A percentile compares a stretch with the other conserved stretches of the same genome.
phyloP scores from a whole-genome alignment of 1,139 yeast species.

The Arxiozyma heterogenica region DNA sequence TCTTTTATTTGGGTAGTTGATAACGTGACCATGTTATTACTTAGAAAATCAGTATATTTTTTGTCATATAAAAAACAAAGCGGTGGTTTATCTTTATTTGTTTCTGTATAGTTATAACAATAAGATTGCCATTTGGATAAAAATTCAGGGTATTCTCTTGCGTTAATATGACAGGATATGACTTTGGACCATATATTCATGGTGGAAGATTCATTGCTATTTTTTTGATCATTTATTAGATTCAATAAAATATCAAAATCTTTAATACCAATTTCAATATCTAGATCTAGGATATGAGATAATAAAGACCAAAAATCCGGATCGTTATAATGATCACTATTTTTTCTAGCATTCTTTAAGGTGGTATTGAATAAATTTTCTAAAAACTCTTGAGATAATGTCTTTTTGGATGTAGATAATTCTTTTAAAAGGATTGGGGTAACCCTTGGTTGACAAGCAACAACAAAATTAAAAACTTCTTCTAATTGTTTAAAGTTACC shows the following conservation, averaged over 20 bases:
- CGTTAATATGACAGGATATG: slow-evolving; percentile 42
- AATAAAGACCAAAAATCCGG: slow-evolving; percentile 37
- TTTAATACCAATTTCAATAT: slow-evolving; percentile 42
- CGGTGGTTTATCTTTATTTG: slow-evolving; percentile 5
- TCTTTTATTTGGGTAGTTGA: slow-evolving; percentile 40
- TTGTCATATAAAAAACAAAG: slow-evolving; percentile 24
- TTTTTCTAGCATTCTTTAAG: slow-evolving; percentile 14
- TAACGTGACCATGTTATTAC: slow-evolving; percentile 36
- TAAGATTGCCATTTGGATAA: slow-evolving; percentile 41
- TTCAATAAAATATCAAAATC: slow-evolving; percentile 30
- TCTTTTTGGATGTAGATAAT: slow-evolving; percentile 37
- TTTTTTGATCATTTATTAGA: slow-evolving; percentile 20
- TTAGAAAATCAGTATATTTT: slow-evolving; percentile 33
- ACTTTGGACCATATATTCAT: slow-evolving; percentile 34
- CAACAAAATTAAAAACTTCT: slow-evolving; percentile 35
- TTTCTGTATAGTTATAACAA: slow-evolving; percentile 18
- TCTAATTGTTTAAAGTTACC: slow-evolving; percentile 33
- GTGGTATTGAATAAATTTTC: slow-evolving; percentile 29
- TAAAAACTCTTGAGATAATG: slow-evolving; percentile 42
- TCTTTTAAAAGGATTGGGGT: slow-evolving; percentile 36
- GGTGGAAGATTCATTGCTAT: slow-evolving; percentile 5
- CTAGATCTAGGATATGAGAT: slow-evolving; percentile 38
- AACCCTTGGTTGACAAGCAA: slow-evolving; percentile 30
- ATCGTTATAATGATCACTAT: slow-evolving; percentile 2
- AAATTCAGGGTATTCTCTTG: slow-evolving; percentile 51